These are phyloP conservation scores for Diplodia corticola DNA, from an alignment of 2,329 filamentous ascomycete genomes.

Conservation along the genomic window DNA sequence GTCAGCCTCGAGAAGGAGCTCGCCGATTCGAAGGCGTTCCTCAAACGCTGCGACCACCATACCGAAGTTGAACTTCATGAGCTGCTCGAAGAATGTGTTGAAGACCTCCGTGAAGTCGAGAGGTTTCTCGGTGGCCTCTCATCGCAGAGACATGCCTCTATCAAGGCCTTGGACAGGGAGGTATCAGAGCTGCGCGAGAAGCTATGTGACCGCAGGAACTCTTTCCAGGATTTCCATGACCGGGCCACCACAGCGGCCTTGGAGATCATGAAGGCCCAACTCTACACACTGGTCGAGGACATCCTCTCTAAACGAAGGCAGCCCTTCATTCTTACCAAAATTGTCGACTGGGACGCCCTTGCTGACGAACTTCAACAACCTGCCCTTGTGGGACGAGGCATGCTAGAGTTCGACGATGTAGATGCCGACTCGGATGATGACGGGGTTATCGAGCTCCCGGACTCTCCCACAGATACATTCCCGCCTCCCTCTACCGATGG, in stretches of 20 bases:
- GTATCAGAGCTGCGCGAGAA: neutral
- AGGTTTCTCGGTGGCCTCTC: neutral
- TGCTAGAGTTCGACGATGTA: neutral
- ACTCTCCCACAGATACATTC: neutral
- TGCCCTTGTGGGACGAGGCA: neutral
- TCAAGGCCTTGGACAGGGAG: neutral
- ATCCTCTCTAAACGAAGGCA: neutral
- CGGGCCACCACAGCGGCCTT: neutral
- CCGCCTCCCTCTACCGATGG: neutral
- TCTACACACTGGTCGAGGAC: conserved; percentile 2
- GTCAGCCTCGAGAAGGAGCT: neutral
- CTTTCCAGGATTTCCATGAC: neutral
- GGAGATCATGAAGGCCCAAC: conserved; percentile 4
- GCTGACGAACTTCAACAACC: neutral
- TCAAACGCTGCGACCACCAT: conserved; percentile 6
- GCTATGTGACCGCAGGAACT: neutral
- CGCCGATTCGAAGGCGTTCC: neutral
- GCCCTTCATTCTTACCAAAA: neutral
- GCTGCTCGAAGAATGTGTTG: conserved; percentile 1
- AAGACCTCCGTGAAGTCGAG: neutral
- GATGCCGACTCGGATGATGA: neutral
- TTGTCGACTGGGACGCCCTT: conserved; percentile 18
- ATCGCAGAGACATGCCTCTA: neutral
- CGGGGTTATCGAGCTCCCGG: neutral
- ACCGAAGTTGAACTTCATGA: conserved; percentile 8